phyloP scores from a whole-genome alignment of 2,329 filamentous ascomycete species.

The Cladosporium sp. region DNA sequence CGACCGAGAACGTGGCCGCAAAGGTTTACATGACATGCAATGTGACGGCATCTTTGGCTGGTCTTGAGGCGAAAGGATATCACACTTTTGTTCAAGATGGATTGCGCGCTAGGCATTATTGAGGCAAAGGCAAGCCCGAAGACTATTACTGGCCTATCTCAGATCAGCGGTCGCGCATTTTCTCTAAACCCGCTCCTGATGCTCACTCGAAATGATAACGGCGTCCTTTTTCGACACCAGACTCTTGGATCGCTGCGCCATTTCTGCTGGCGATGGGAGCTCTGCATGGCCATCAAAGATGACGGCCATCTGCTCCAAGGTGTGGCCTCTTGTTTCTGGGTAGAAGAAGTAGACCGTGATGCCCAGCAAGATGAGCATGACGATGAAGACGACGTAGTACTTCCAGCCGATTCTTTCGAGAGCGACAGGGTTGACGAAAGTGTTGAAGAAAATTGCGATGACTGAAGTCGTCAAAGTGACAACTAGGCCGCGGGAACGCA shows the following conservation, averaged over 20 bases:
- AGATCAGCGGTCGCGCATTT: background rate
- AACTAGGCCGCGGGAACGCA: constrained; percentile 18
- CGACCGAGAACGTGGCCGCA: constrained; percentile 10
- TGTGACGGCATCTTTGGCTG: background rate
- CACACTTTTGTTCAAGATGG: background rate
- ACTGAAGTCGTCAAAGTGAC: constrained; percentile 15
- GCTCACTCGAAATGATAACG: constrained; percentile 11
- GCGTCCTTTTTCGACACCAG: constrained; percentile 19
- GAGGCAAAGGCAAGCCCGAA: background rate
- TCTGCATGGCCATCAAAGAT: constrained; percentile 22
- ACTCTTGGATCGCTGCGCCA: constrained; percentile 21
- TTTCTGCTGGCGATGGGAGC: constrained; percentile 20
- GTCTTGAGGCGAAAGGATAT: background rate
- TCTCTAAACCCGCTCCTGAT: constrained; percentile 18
- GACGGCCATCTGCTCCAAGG: constrained; percentile 48
- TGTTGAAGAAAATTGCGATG: constrained; percentile 19
- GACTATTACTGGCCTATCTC: background rate
- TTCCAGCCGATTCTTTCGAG: constrained; percentile 34
- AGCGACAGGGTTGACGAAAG: constrained; percentile 25
- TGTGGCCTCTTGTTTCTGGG: constrained; percentile 30
- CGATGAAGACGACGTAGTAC: constrained; percentile 35
- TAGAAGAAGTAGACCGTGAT: constrained; percentile 34
- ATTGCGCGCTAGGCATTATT: background rate
- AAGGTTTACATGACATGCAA: background rate
- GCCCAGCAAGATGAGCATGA: constrained; percentile 30